These are phyloP conservation scores for Batrachochytrium dendrobatidis DNA, from an alignment of 371 early-diverging fungal genomes.

Conservation along the genomic window DNA sequence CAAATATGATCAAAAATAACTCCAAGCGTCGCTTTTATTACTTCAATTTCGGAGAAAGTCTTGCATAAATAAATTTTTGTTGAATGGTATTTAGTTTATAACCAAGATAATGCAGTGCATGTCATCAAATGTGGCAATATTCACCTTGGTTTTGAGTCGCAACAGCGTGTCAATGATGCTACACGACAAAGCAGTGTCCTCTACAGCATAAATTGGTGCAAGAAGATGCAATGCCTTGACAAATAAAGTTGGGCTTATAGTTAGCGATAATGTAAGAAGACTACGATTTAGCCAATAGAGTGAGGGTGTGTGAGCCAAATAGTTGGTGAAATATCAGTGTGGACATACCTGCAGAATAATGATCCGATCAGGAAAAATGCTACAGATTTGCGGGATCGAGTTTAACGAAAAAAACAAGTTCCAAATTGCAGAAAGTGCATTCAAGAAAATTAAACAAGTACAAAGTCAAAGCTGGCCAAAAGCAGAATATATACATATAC, in stretches of 20 bases:
- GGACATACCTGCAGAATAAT: conserved; percentile 37
- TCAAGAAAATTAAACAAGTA: too few relatives aligned
- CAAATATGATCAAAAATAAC: conserved; percentile 35
- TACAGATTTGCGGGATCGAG: conserved; percentile 33
- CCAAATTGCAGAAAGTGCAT: conserved; percentile 38
- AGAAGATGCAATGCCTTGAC: conserved; percentile 40
- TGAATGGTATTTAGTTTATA: neutral
- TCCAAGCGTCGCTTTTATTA: conserved; percentile 33
- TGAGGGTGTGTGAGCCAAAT: neutral
- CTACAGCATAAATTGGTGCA: conserved; percentile 30
- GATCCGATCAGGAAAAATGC: conserved; percentile 40
- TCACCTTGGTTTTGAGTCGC: conserved; percentile 35
- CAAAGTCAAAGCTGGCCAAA: neutral
- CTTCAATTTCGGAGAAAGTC: conserved; percentile 34
- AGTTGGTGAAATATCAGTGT: neutral
- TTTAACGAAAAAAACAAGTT: conserved; percentile 41
- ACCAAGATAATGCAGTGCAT: neutral
- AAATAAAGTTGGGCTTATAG: neutral
- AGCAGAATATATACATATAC: too few relatives aligned
- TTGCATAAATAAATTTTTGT: conserved; percentile 4
- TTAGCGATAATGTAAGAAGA: conserved; percentile 6
- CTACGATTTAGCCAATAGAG: neutral
- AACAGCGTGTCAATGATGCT: conserved; percentile 32
- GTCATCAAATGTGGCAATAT: neutral
- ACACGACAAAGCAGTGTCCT: conserved; percentile 32